phyloP scores from a whole-genome alignment of 1,284 basidiomycete species.

The Xerocomus amazonicus region DNA sequence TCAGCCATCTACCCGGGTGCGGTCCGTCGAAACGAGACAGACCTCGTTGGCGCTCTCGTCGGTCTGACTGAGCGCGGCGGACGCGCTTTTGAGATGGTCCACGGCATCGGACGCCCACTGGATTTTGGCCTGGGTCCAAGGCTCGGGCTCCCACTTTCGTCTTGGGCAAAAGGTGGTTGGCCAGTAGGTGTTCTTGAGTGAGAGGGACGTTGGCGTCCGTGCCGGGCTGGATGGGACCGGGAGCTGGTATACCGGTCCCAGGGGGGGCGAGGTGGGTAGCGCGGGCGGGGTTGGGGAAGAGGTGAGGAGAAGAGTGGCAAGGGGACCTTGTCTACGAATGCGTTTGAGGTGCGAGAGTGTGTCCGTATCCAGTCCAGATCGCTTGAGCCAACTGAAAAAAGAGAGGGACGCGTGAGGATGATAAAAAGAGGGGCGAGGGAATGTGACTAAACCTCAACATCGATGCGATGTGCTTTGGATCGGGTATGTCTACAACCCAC shows the following conservation, averaged over 20 bases:
- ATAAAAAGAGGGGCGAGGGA: neutral
- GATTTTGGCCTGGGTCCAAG: slow-evolving; percentile 63
- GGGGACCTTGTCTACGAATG: slow-evolving; percentile 54
- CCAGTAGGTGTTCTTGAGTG: slow-evolving; percentile 71
- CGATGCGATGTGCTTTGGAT: slow-evolving; percentile 56
- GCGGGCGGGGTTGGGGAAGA: slow-evolving; percentile 36
- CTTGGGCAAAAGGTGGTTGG: slow-evolving; percentile 77
- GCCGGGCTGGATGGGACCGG: slow-evolving; percentile 72
- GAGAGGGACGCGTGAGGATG: neutral
- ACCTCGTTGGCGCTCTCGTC: slow-evolving; percentile 47
- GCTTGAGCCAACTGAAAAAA: slow-evolving; percentile 58
- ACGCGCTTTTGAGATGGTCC: slow-evolving; percentile 33
- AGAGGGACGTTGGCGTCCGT: slow-evolving; percentile 63
- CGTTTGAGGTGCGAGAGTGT: slow-evolving; percentile 78
- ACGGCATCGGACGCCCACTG: slow-evolving; percentile 77
- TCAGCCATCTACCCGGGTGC: neutral
- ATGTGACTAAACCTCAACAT: slow-evolving; percentile 58
- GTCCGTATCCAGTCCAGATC: slow-evolving; percentile 53
- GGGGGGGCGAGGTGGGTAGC: slow-evolving; percentile 38
- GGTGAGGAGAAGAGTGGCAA: slow-evolving; percentile 52
- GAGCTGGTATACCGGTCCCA: slow-evolving; percentile 50
- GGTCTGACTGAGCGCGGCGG: slow-evolving; percentile 14
- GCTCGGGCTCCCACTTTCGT: slow-evolving; percentile 63
- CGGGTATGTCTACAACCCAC: slow-evolving; percentile 85
- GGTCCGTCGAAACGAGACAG: slow-evolving; percentile 9